A percentile compares a stretch with the other conserved stretches of the same genome.
These are phyloP conservation scores for Taiozyma sp. DNA, from an alignment of 1,139 yeast species.

Conservation along the genomic window DNA sequence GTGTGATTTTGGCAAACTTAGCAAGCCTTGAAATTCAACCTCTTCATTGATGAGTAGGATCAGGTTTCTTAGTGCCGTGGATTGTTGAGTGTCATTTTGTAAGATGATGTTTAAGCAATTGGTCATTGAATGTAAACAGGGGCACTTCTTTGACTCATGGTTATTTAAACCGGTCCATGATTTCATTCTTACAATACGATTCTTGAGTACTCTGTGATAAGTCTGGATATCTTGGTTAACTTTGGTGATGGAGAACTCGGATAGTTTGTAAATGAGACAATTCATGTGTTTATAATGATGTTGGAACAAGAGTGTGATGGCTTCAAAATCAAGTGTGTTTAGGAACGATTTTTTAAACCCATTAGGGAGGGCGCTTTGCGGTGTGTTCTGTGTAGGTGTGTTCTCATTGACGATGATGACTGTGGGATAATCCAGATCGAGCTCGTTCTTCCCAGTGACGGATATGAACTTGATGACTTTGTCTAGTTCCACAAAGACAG, in stretches of 20 bases:
- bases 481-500: conserved; percentile 11
- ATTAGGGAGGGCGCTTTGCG: neutral
- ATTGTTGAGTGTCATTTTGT: conserved; percentile 20
- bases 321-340: conserved; percentile 10
- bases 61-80: conserved; percentile 16
- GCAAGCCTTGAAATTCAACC: conserved; percentile 36
- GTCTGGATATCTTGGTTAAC: conserved; percentile 21
- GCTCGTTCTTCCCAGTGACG: conserved; percentile 21
- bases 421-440: conserved; percentile 23
- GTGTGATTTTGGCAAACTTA: conserved; percentile 19
- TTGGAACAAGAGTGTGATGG: conserved; percentile 9
- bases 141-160: conserved; percentile 17
- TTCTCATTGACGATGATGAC: conserved; percentile 19
- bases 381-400: neutral
- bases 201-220: conserved; percentile 29
- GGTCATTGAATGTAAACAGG: conserved; percentile 30
- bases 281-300: conserved; percentile 39
- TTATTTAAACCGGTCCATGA: conserved; percentile 54
- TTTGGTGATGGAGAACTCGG: conserved; percentile 20
- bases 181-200: conserved; percentile 46
- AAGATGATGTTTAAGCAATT: conserved; percentile 22
- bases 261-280: conserved; percentile 29
- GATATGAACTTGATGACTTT: conserved; percentile 14
- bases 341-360: conserved; percentile 3
- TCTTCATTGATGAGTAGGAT: conserved; percentile 31